Evolutionary conservation across 2,329 filamentous ascomycete species (phyloP), one percentile per base, ranked within the genome.

Genomic region (Monilinia fructicola): DNA sequence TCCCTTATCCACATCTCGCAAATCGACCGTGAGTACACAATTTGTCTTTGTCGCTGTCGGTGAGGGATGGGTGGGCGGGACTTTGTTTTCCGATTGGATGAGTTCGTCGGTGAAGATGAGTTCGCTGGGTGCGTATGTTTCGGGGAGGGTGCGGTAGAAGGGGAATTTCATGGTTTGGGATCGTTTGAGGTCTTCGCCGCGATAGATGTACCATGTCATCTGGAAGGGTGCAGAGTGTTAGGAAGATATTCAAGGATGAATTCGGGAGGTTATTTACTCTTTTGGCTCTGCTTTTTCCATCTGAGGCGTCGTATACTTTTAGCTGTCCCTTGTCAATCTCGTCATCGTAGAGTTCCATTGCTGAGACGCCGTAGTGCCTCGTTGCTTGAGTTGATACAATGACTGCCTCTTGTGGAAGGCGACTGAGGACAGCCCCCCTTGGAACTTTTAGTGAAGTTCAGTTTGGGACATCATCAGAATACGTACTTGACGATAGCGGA

Each of bases 161-260:
- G 59, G 56, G 53, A 71, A 71, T 46, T 66, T 54, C 26, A 72
- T 66, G 1, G 18, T 58, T 38, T 69, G 46, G 3, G 68, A 68
- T 5, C 67, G 66, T 5, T 58, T 26, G 14, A 73, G 58, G 38
- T 73, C 72, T 53, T 72, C 67, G 44, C 70, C 69, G 16, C 56
- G 52, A 52, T 67, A 31, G 28, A 73, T 72, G 44, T 70, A 73
- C 68, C 68, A 73, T n/a, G 48, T 69, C 70, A 72, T 71, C 70
- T 72, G n/a, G 31, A 35, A 5, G 44, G n/a, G 52, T 44, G n/a
- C 31, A 23, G 42, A 28, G 54, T 7, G 18, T 38, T 40, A 35
- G 48, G 23, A 7, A 12, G 18, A 14, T 16, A 50, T 52, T 50
- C 11, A 12, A n/a, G 21, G 46, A 23, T n/a, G 54, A 21, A 4